Base-by-base conservation (phyloP, 306 rosid species). In the Castanea sativa region DNA sequence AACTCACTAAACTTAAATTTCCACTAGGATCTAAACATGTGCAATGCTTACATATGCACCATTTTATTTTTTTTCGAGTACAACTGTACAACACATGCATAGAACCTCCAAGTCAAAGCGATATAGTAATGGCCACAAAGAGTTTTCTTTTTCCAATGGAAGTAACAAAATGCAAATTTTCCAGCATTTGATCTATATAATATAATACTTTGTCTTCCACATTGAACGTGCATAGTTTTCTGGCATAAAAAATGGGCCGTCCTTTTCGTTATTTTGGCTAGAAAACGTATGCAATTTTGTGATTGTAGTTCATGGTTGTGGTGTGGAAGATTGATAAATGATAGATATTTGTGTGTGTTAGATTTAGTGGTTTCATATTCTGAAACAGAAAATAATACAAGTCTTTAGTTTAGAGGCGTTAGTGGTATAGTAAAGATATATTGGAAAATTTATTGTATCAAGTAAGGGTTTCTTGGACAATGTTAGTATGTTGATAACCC, bases 11-110 rank as follows among this genome's bases (percentile, higher is more conserved):
- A 67, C 76, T 78, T 23, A 45, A 29, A 19, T 70, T 51, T 10
- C 67, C 64, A 78, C 52, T 43, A 33, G 38, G 73, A 81, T 80
- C 55, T 29, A 69, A 80, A 57, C 59, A 80, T 71, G 73, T 72
- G 73, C 82, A 60, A 55, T 72, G 55, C 70, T 5, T 19, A 65
- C 68, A 78, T 68, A 78, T 77, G 76, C 16, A 43, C 23, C 23
- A 71, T 64, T 38, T 55, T 38, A 38, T 38, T 19, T 71, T 76
- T 76, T 12, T 72, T 20, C 53, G 32, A 12, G 58, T 70, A 61
- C 58, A 41, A 6, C 18, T 14, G 58, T 70, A 70, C 59, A 55
- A 6, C 80, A 30, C 78, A 69, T 49, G 53, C 53, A 10, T 3
- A 12, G 53, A 49, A 10, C 16, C 53, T 49, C 53, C 12, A 0